Evolutionary conservation across 345 rosid species (phyloP), one percentile per base, ranked within the genome.

Genomic region (Erodium maritimum): DNA sequence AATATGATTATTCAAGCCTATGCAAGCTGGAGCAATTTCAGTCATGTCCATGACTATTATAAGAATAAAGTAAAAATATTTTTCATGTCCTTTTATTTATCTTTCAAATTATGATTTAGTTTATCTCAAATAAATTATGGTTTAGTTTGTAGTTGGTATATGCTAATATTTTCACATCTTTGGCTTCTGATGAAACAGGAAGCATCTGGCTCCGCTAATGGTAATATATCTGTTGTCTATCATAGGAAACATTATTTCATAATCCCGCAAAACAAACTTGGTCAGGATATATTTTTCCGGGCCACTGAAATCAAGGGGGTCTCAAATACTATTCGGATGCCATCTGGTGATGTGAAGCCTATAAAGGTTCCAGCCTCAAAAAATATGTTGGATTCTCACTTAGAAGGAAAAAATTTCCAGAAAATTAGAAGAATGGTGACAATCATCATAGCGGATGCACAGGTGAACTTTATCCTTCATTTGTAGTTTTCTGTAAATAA

Each of bases 1-100:
- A 93, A 93, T 75, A 86, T 91, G 91, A 76, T 89, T 57, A 77
- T 93, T 73, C 96, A 93, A 85, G 96, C 99, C 56, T 93, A 85
- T 75, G 85, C 95, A 48, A 93, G 99, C 81, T 93, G 99, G 99
- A 82, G 77, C 69, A 87, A 77, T 73, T 85, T 93, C 70, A 75
- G 75, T 74, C 68, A 71, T 57, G 79, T 66, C 65, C 84, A 80
- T 55, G 80, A 71, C 66, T 57, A 70, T 71, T 53, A 79, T 67
- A 73, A 73, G 67, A 73, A 70, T 50, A 73, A 57, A 72, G 96
- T 90, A 67, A 68, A 55, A 17, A 29, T 21, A 22, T 63, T 19
- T 63, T 19, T 58, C 34, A 67, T 52, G 33, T 20, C 51, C 33
- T 22, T 17, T 8, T 58, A 25, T 34, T 24, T 58, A 20, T 60